Evolutionary conservation across 306 rosid species (phyloP), one percentile per base, ranked within the genome.

Genomic region (Cicer judaicum): DNA sequence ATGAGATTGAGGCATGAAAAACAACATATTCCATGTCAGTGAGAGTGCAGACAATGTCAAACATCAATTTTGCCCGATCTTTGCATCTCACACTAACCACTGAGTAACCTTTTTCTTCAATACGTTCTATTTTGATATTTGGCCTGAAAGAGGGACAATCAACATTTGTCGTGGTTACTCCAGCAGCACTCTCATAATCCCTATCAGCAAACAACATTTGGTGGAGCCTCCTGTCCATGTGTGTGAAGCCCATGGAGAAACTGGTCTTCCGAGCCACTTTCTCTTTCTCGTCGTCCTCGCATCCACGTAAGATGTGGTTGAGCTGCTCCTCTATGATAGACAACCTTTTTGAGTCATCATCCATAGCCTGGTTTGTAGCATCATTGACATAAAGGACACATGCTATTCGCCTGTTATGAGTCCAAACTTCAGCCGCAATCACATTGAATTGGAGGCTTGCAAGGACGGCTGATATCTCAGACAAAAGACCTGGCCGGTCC

Each of bases 1-100:
- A 88, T 3, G 92, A 86, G 41, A 91, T 82, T 49, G 85, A 68
- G 19, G 96, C 97, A 69, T 92, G 97, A 80, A 90, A 88, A 83
- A 88, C 96, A 73, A 90, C 93, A 78, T 88, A 92, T 15, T 92
- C 86, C 96, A 92, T 92, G 64, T 92, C 97, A 24, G 93, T 90
- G 77, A 87, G 89, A 29, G 96, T 90, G 87, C 91, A 92, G 41
- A 90, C 96, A 61, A 90, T 90, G 86, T 90, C 91, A 57, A 90
- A 90, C 91, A 90, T 88, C 65, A 88, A 84, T 70, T 92, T 92
- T 9, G 96, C 93, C 42, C 96, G 87, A 76, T 92, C 98, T 79
- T 84, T 90, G 77, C 96, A 90, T 54, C 68, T 77, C 43, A 92
- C 89, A 69, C 87, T 85, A 40, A 91, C 86, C 52, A 83, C 92